A percentile compares a stretch with the other conserved stretches of the same genome.
Evolutionary conservation across 2,329 filamentous ascomycete genomes (phyloP).

Genomic region (Colletotrichum aenigma): DNA sequence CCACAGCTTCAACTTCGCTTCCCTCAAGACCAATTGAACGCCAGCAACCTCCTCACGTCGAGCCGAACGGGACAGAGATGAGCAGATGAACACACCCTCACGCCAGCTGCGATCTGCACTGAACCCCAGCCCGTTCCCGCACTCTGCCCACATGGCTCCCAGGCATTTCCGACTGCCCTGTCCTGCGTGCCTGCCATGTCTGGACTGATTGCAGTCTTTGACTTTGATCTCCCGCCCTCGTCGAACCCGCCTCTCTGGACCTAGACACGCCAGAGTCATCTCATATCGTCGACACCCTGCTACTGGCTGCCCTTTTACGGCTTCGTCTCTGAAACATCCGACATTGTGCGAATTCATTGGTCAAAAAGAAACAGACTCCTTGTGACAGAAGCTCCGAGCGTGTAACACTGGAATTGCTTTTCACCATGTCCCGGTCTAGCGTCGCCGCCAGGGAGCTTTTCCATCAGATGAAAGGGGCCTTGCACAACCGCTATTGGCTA

Average conservation of each 20-base stretch:
- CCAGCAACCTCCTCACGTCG: not conserved
- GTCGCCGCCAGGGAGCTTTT: slow-evolving; percentile 1
- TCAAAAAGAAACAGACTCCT: not conserved
- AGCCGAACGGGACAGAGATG: not conserved
- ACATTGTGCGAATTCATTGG: not conserved
- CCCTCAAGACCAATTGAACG: not conserved
- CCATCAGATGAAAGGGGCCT: slow-evolving; percentile 11
- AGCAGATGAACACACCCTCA: slow-evolving; percentile 14
- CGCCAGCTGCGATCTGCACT: slow-evolving; percentile 6
- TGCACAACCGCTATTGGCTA: not conserved
- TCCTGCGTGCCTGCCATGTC: not conserved
- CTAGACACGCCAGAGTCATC: not conserved
- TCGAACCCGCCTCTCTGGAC: not conserved
- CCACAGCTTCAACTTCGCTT: not conserved
- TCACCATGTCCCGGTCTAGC: slow-evolving; percentile 2
- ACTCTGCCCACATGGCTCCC: slow-evolving; percentile 9
- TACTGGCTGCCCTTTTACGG: not conserved
- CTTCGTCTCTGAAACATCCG: not conserved
- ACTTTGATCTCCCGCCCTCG: not conserved
- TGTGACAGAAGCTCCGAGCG: slow-evolving; percentile 4
- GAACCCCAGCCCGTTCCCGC: slow-evolving; percentile 4
- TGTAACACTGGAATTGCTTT: slow-evolving; percentile 17
- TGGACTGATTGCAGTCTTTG: not conserved
- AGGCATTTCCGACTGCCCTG: not conserved
- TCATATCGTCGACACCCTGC: not conserved